Percentiles rank a stretch among this genome's conserved stretches.
Conservation (phyloP, 202 grass and related monocot genomes). For the Saccharum hybrid region DNA sequence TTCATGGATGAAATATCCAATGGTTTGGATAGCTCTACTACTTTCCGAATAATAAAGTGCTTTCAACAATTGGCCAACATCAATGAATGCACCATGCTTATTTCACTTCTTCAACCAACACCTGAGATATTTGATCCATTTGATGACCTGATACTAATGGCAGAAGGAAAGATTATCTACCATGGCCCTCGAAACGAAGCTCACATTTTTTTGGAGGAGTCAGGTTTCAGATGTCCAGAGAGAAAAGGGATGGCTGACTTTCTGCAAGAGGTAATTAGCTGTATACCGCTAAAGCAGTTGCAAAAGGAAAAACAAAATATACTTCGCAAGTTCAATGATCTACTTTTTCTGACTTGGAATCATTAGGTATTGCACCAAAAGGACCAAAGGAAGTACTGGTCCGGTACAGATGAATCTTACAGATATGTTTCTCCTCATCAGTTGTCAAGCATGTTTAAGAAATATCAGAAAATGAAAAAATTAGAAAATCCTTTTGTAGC, state of each 20-base stretch:
- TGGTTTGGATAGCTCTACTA: slow-evolving; percentile 68
- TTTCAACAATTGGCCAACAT: slow-evolving; percentile 59
- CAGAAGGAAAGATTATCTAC: slow-evolving; percentile 62
- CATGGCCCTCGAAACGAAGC: slow-evolving; percentile 47
- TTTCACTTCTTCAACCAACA: slow-evolving; percentile 78
- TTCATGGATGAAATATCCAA: slow-evolving; percentile 82
- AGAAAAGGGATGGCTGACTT: slow-evolving; percentile 63
- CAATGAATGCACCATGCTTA: slow-evolving; percentile 54
- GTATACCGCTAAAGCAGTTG: not conserved
- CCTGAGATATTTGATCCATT: slow-evolving; percentile 69
- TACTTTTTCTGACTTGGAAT: not conserved
- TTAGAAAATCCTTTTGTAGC: not conserved
- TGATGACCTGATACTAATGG: slow-evolving; percentile 64
- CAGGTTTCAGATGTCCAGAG: slow-evolving; percentile 65
- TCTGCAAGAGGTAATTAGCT: slow-evolving; percentile 59
- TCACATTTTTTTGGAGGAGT: slow-evolving; percentile 52
- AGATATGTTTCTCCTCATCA: slow-evolving; percentile 36
- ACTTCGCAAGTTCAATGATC: not conserved
- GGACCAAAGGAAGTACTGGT: slow-evolving; percentile 59
- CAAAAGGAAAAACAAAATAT: not conserved
- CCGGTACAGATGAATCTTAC: slow-evolving; percentile 19
- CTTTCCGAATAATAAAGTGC: slow-evolving; percentile 55
- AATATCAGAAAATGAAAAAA: slow-evolving; percentile 13
- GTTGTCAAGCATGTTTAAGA: slow-evolving; percentile 46
- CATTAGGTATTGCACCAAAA: slow-evolving; percentile 44